A percentile compares a stretch with the other conserved stretches of the same genome.
Conservation (phyloP, 768 basidiomycete genomes). For the Boletus barrowsii region DNA sequence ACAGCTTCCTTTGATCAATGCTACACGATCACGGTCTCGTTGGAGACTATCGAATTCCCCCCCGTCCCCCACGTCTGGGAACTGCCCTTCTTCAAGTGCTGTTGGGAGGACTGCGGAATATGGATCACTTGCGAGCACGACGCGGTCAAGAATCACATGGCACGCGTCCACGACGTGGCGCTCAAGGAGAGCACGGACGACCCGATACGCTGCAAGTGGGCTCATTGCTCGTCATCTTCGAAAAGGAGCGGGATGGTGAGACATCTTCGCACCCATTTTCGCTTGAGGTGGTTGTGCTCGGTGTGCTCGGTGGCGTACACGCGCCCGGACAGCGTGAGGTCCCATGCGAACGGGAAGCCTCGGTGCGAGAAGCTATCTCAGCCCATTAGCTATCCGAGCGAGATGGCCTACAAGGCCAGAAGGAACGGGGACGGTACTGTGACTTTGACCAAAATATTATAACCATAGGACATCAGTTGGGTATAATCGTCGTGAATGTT, state of each 20-base stretch:
- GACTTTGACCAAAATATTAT: constrained; percentile 19
- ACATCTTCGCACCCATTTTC: constrained; percentile 17
- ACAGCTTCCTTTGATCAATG: background rate
- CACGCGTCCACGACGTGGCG: constrained; percentile 6
- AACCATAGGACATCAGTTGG: background rate
- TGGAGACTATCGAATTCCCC: constrained; percentile 8
- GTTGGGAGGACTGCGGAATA: constrained; percentile 10
- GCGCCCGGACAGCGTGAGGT: constrained; percentile 17
- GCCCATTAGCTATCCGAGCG: constrained; percentile 15
- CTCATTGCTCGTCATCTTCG: constrained; percentile 1
- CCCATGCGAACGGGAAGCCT: constrained; percentile 2
- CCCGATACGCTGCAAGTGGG: constrained; percentile 11
- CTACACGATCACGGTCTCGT: constrained; percentile 4
- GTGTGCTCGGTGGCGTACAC: constrained; percentile 8
- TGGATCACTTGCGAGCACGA: constrained; percentile 21
- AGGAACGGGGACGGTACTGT: constrained; percentile 4
- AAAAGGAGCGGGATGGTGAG: constrained; percentile 11
- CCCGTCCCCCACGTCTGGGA: background rate
- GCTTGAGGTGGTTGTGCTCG: constrained; percentile 18
- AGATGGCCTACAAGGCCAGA: constrained; percentile 6
- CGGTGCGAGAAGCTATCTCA: background rate
- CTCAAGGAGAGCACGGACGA: background rate
- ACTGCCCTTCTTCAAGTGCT: constrained; percentile 16
- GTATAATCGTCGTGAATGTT: background rate
- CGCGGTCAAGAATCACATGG: constrained; percentile 14